These are phyloP conservation scores for Lecanosticta acicola DNA, from an alignment of 2,329 filamentous ascomycete species.

Conservation along the genomic window DNA sequence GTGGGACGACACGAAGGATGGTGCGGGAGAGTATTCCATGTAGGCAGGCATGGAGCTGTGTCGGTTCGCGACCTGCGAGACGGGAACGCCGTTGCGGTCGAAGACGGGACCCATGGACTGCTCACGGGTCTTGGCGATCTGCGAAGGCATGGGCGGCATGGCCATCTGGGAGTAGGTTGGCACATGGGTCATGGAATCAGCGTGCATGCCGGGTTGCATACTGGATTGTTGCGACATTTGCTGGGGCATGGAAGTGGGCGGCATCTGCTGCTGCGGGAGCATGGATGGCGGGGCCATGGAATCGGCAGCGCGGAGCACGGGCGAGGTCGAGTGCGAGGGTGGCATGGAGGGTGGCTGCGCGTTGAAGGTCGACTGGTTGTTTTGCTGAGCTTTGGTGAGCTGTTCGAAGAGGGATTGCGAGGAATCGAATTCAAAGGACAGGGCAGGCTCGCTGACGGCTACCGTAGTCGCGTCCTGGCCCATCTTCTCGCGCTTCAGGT, in stretches of 20 bases:
- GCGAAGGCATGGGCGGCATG: constrained; percentile 66
- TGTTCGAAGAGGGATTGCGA: constrained; percentile 99
- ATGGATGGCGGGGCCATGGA: constrained; percentile 89
- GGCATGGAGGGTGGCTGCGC: constrained; percentile 33
- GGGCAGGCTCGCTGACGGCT: constrained; percentile 90
- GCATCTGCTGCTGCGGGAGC: constrained; percentile 49
- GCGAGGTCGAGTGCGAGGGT: constrained; percentile 77
- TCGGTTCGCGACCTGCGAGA: constrained; percentile 77
- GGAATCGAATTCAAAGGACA: constrained; percentile 98
- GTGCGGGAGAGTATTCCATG: constrained; percentile 95
- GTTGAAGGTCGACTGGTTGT: constrained; percentile 88
- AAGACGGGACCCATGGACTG: constrained; percentile 72
- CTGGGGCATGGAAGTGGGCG: constrained; percentile 27
- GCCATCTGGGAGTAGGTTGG: constrained; percentile 68
- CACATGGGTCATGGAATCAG: constrained; percentile 56
- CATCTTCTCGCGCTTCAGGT: constrained; percentile 99
- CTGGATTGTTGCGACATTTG: constrained; percentile 24
- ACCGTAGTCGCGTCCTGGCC: constrained; percentile 95
- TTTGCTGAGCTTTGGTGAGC: constrained; percentile 97
- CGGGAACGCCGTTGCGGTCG: constrained; percentile 83
- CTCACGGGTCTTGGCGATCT: constrained; percentile 75
- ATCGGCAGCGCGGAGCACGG: constrained; percentile 84
- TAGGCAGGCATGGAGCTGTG: constrained; percentile 99
- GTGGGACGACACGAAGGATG: constrained; percentile 97
- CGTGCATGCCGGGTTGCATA: constrained; percentile 48